Conservation (phyloP, 2,329 filamentous ascomycete genomes). For the Grosmannia huntii region DNA sequence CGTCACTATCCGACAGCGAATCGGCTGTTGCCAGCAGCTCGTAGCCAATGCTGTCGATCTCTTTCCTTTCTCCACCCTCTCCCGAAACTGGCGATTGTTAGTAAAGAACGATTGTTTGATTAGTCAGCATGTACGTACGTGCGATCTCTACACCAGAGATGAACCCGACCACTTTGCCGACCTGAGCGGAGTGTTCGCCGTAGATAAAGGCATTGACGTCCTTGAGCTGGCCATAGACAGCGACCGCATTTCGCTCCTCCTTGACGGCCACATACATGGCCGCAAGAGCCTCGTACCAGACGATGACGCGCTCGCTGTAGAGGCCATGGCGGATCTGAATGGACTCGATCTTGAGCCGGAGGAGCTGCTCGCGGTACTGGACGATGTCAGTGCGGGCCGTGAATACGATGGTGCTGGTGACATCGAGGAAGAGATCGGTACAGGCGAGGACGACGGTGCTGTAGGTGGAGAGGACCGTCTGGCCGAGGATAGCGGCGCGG, state of each 20-base stretch:
- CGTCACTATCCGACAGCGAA: constrained; percentile 20
- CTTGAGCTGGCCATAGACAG: constrained; percentile 21
- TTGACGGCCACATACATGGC: constrained; percentile 23
- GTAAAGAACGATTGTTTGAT: no score
- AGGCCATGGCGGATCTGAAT: constrained; percentile 22
- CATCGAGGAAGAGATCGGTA: constrained; percentile 21
- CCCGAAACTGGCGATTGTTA: no score
- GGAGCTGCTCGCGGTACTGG: constrained; percentile 24
- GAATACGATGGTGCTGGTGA: constrained; percentile 22
- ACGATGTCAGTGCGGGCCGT: constrained; percentile 22
- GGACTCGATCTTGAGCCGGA: constrained; percentile 24
- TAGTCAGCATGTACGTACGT: no score
- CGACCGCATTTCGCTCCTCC: constrained; percentile 20
- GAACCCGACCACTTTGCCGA: constrained; percentile 22
- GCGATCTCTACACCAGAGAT: constrained; percentile 16
- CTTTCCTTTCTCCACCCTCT: constrained; percentile 5
- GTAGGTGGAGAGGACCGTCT: constrained; percentile 19
- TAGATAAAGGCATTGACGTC: constrained; percentile 15
- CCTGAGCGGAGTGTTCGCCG: constrained; percentile 10
- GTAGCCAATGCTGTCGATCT: constrained; percentile 19
- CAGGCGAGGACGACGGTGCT: constrained; percentile 22
- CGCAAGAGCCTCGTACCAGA: constrained; percentile 23
- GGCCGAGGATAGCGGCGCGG: constrained; percentile 20
- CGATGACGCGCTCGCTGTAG: constrained; percentile 22
- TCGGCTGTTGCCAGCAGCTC: constrained; percentile 24